Conservation (phyloP, 2,329 filamentous ascomycete genomes). For the Ustilaginoidea virens region DNA sequence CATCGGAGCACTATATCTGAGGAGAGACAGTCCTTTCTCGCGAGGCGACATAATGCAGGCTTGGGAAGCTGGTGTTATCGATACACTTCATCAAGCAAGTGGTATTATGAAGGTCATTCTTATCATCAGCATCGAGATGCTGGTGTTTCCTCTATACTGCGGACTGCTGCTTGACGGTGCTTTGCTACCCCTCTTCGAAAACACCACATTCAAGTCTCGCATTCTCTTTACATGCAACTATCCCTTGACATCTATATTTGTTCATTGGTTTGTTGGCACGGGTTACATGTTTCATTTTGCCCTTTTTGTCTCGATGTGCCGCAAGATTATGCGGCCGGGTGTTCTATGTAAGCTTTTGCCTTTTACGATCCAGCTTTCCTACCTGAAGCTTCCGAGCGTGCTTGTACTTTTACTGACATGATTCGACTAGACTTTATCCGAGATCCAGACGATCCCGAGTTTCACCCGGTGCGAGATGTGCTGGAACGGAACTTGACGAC, state of each 20-base stretch:
- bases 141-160: slow-evolving; percentile 91
- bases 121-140: slow-evolving; percentile 98
- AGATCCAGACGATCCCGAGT: slow-evolving; percentile 94
- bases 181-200: slow-evolving; percentile 74
- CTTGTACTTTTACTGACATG: not conserved
- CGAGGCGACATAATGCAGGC: slow-evolving; percentile 37
- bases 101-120: slow-evolving; percentile 96
- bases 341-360: slow-evolving; percentile 60
- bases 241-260: slow-evolving; percentile 82
- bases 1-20: slow-evolving; percentile 65
- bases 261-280: slow-evolving; percentile 97
- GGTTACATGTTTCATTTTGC: slow-evolving; percentile 99
- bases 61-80: slow-evolving; percentile 65
- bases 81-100: slow-evolving; percentile 79
- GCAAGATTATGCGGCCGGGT: slow-evolving; percentile 89
- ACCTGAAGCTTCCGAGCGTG: not conserved
- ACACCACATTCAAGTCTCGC: slow-evolving; percentile 61
- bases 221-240: slow-evolving; percentile 63
- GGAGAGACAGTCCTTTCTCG: slow-evolving; percentile 54
- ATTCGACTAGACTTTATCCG: slow-evolving; percentile 66
- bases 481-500: slow-evolving; percentile 84
- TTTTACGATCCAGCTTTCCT: not conserved
- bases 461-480: slow-evolving; percentile 93
- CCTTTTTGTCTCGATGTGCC: slow-evolving; percentile 95
- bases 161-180: slow-evolving; percentile 81